Conservation (phyloP, 2,329 filamentous ascomycete genomes). For the Hortaea sp. region DNA sequence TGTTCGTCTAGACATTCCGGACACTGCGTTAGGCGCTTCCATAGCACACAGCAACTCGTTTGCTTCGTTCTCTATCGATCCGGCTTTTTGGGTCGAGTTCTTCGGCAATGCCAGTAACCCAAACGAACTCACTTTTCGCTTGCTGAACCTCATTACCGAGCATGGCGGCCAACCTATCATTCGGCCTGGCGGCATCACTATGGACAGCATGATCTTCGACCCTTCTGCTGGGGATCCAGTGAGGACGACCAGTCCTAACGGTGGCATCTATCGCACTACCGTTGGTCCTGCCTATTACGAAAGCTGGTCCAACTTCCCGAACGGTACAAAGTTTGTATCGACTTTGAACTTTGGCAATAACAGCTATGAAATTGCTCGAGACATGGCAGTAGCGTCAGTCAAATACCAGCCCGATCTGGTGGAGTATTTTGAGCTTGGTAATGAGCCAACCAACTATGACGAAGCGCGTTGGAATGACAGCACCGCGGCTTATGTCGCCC, state of each 20-base stretch:
- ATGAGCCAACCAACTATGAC: slow-evolving; percentile 22
- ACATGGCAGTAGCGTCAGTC: slow-evolving; percentile 17
- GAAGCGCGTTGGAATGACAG: slow-evolving; percentile 15
- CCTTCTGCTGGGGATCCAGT: slow-evolving; percentile 8
- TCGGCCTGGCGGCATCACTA: slow-evolving; percentile 21
- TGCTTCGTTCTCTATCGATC: slow-evolving; percentile 21
- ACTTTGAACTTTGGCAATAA: slow-evolving; percentile 23
- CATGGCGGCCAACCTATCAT: slow-evolving; percentile 20
- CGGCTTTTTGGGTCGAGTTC: slow-evolving; percentile 24
- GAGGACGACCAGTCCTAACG: slow-evolving; percentile 15
- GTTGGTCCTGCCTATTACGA: slow-evolving; percentile 21
- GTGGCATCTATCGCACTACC: slow-evolving; percentile 21
- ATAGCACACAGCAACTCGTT: slow-evolving; percentile 18
- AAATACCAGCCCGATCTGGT: slow-evolving; percentile 17
- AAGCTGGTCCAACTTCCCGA: slow-evolving; percentile 22
- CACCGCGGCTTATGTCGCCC: slow-evolving; percentile 19
- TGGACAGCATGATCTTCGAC: slow-evolving; percentile 23
- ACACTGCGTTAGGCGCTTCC: slow-evolving; percentile 10
- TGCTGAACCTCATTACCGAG: slow-evolving; percentile 16
- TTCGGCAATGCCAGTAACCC: slow-evolving; percentile 18
- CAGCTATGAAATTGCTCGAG: slow-evolving; percentile 17
- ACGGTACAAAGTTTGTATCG: slow-evolving; percentile 19
- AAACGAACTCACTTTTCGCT: slow-evolving; percentile 18
- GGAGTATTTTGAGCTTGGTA: slow-evolving; percentile 21
- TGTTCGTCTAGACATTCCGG: background rate